Percentiles rank a stretch among this genome's conserved stretches.
phyloP scores from a whole-genome alignment of 225 moss, liverwort and hornwort species.

The Climacium dendroides region DNA sequence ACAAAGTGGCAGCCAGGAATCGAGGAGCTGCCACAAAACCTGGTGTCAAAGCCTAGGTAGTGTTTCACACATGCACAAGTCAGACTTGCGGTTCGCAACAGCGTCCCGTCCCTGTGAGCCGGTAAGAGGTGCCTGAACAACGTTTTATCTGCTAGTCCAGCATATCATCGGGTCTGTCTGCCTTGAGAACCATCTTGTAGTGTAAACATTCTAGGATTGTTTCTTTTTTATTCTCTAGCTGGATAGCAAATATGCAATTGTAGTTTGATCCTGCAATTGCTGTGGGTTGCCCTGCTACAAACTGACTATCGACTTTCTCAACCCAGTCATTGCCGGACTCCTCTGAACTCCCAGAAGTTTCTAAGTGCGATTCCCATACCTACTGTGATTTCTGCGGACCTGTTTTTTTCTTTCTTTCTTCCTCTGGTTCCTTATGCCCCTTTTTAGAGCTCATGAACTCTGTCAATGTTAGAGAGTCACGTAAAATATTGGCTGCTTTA shows the following conservation, averaged over 20 bases:
- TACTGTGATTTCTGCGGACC: constrained; percentile 1
- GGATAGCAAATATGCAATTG: constrained; percentile 16
- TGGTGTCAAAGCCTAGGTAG: constrained; percentile 56
- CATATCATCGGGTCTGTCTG: constrained; percentile 13
- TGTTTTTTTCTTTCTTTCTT: not conserved
- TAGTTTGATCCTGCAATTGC: constrained; percentile 10
- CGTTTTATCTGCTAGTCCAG: constrained; percentile 38
- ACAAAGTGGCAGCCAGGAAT: constrained; percentile 34
- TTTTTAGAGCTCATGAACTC: not conserved
- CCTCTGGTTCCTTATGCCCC: not conserved
- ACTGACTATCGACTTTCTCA: not conserved
- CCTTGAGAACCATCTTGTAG: constrained; percentile 26
- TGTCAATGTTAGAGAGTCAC: constrained; percentile 1
- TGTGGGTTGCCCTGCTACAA: constrained; percentile 13
- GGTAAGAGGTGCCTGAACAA: constrained; percentile 43
- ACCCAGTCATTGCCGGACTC: constrained; percentile 3
- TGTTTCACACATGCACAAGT: constrained; percentile 22
- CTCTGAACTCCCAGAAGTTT: not conserved
- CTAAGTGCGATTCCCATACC: not conserved
- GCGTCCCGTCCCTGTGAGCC: constrained; percentile 28
- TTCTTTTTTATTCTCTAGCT: constrained; percentile 12
- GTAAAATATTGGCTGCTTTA: constrained; percentile 7
- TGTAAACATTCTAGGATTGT: constrained; percentile 1
- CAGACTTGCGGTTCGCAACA: constrained; percentile 25
- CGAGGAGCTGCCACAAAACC: constrained; percentile 55